phyloP scores from a whole-genome alignment of 495 filamentous ascomycete species.

The Neohortaea acidophila region DNA sequence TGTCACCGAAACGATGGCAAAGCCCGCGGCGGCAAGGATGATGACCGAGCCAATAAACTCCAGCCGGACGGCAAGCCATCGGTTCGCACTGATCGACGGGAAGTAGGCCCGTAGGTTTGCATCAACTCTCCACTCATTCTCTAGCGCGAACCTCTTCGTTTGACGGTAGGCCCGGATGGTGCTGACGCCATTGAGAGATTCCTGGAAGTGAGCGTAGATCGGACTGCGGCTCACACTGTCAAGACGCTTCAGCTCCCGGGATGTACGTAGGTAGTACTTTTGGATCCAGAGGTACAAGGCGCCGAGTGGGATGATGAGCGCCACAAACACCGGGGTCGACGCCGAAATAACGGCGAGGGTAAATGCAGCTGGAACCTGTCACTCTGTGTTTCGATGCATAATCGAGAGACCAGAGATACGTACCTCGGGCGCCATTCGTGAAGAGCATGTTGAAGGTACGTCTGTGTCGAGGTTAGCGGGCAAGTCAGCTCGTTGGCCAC shows the following conservation, averaged over 20 bases:
- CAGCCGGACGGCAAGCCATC: constrained; percentile 89
- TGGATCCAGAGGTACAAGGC: constrained; percentile 86
- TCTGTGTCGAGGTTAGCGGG: constrained; percentile 17
- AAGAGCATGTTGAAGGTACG: constrained; percentile 49
- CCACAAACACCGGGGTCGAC: constrained; percentile 65
- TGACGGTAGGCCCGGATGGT: constrained; percentile 97
- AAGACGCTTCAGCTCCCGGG: constrained; percentile 86
- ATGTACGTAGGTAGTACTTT: constrained; percentile 91
- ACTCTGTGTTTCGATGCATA: not conserved
- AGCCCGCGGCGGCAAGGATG: constrained; percentile 72
- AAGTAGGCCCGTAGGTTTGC: constrained; percentile 91
- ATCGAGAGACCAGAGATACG: constrained; percentile 15
- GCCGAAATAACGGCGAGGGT: constrained; percentile 73
- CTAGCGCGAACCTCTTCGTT: constrained; percentile 67
- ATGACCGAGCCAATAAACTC: constrained; percentile 95
- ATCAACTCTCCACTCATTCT: constrained; percentile 98
- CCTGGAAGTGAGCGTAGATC: constrained; percentile 97
- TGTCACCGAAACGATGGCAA: constrained; percentile 68
- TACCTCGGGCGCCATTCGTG: constrained; percentile 66
- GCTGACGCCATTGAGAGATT: constrained; percentile 82
- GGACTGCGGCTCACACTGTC: constrained; percentile 92
- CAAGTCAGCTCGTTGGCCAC: constrained; percentile 3
- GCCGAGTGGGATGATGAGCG: constrained; percentile 64
- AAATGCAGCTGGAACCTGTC: constrained; percentile 35
- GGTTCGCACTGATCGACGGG: constrained; percentile 87